Evolutionary conservation across 139 green algal species (phyloP).

Genomic region (Astrephomene gubernaculifera): DNA sequence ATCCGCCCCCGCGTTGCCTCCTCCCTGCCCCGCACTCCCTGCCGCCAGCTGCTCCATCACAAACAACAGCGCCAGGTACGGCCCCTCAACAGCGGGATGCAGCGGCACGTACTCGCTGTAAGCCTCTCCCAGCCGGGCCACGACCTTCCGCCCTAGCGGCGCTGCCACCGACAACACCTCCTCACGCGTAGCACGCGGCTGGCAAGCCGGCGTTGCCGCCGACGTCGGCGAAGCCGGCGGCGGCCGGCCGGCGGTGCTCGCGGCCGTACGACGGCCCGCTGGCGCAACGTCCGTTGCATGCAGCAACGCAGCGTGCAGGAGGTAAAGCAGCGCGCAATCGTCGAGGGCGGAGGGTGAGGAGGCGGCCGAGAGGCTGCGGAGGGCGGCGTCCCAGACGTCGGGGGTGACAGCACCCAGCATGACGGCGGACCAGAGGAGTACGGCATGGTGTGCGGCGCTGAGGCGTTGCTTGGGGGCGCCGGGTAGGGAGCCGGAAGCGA

Average conservation of each 20-base stretch:
- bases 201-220: background rate
- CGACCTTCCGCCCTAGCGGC: background rate
- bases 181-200: constrained; percentile 19
- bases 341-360: background rate
- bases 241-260: background rate
- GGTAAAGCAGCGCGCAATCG: constrained; percentile 10
- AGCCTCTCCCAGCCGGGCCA: background rate
- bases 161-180: constrained; percentile 16
- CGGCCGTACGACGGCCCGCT: background rate
- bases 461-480: background rate
- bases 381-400: background rate
- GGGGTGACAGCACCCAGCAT: background rate
- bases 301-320: constrained; percentile 18
- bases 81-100: constrained; percentile 19
- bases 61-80: constrained; percentile 28
- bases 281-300: background rate
- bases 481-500: background rate
- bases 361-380: background rate
- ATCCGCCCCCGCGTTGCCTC: background rate
- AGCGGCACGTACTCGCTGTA: constrained; percentile 39
- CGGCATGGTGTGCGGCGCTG: background rate
- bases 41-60: background rate
- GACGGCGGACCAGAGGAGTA: constrained; percentile 20
- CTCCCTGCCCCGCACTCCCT: background rate
- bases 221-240: background rate